Percentiles rank a stretch among this genome's conserved stretches.
Evolutionary conservation across 441 rosid species (phyloP).

Genomic region (Pelargonium fulgidum): DNA sequence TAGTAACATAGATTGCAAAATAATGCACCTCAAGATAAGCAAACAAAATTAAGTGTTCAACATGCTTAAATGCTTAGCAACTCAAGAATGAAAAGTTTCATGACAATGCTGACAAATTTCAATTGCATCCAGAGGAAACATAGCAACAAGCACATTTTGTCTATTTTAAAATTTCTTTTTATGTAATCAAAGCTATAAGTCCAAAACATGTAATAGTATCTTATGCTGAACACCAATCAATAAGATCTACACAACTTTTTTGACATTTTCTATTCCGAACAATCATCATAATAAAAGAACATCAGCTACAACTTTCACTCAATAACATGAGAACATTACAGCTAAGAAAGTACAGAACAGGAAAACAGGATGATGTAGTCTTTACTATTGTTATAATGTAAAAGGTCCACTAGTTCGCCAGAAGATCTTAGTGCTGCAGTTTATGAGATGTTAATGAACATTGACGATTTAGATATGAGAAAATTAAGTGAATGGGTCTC

Average conservation of each 20-base stretch:
- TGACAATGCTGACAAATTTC: neutral
- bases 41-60: conserved; percentile 1
- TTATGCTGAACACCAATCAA: neutral
- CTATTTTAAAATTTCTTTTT: neutral
- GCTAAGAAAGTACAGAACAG: neutral
- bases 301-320: neutral
- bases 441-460: neutral
- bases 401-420: neutral
- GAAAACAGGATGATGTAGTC: conserved; percentile 6
- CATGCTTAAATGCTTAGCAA: neutral
- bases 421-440: neutral
- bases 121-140: neutral
- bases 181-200: neutral
- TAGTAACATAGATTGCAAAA: neutral
- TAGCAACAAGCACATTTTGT: neutral
- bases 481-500: neutral
- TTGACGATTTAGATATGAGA: neutral
- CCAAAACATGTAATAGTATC: neutral
- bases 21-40: neutral
- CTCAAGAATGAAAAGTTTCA: neutral
- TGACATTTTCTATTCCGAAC: neutral
- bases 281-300: neutral
- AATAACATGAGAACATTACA: neutral
- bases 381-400: neutral
- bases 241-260: neutral